These are phyloP conservation scores for Naegleria lovaniensis DNA, from an alignment of 208 protist genomes.

Conservation along the genomic window DNA sequence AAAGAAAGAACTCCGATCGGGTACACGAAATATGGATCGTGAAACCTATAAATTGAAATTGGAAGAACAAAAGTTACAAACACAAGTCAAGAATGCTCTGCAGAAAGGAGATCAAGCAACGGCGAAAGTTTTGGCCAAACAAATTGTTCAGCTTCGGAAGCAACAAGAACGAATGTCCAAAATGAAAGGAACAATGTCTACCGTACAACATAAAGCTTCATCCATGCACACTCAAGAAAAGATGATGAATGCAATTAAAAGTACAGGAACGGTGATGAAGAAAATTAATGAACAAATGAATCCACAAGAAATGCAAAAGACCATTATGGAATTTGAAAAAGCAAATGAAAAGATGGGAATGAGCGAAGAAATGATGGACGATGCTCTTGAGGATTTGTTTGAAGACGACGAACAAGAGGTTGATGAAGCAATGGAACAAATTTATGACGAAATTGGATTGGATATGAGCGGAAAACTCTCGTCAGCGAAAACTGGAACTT, in stretches of 20 bases:
- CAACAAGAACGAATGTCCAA: constrained; percentile 16
- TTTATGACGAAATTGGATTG: constrained; percentile 18
- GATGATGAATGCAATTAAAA: neutral
- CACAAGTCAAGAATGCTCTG: neutral
- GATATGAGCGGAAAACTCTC: neutral
- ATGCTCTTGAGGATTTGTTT: neutral
- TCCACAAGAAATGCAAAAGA: neutral
- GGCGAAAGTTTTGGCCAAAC: constrained; percentile 1
- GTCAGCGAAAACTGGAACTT: neutral
- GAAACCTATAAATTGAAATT: neutral
- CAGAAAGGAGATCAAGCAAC: constrained; percentile 1
- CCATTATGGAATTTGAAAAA: neutral
- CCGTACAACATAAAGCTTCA: neutral
- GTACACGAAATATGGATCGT: neutral
- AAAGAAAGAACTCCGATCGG: neutral
- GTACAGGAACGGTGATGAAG: neutral
- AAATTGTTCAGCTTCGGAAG: constrained; percentile 11
- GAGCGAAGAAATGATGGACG: constrained; percentile 23
- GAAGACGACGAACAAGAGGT: constrained; percentile 14
- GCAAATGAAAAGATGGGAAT: neutral
- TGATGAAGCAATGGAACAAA: constrained; percentile 19
- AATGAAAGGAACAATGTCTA: neutral
- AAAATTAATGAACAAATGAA: constrained; percentile 22
- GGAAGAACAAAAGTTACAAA: neutral
- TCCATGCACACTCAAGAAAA: neutral